Evolutionary conservation across 768 basidiomycete species (phyloP), one percentile per base, ranked within the genome.

Genomic region (Hypholoma fasciculare): DNA sequence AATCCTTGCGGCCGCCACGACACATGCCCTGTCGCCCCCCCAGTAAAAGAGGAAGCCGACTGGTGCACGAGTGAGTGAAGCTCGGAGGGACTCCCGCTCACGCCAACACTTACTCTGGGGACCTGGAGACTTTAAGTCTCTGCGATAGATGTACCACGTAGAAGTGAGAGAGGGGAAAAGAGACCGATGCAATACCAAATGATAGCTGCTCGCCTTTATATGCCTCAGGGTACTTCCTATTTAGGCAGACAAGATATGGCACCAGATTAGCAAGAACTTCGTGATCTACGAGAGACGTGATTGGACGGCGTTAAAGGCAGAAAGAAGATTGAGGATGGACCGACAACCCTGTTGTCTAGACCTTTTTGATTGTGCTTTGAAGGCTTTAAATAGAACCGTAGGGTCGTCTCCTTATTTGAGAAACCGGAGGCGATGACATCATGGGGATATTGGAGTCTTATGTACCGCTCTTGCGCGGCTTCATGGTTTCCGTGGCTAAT

Each of bases 1-100:
- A 72, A 72, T 71, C 71, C 73, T 72, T 74, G 73, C 71, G 73
- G 73, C 73, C 73, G 73, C 73, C 73, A 74, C 71, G 70, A 72
- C 73, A 53, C 70, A 69, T 64, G 60, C 52, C 30, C 56, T 52
- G 51, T 49, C 40, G 40, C 30, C 56, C 53, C 59, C 58, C 55
- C 58, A 37, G 12, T 37, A 26, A 36, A 44, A 57, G 57, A 54
- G 40, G 58, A 55, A 56, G n/a, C 52, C 56, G n/a, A 60, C 51
- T 39, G 49, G 39, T 38, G 42, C 65, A 67, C 63, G 69, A 62
- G 69, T 65, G 56, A 59, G 61, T 71, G 69, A 67, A 61, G 65
- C 60, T 55, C 69, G 65, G 52, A 68, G 68, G 64, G 61, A 56
- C 61, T 55, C 63, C 66, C 65, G 65, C 67, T 66, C 63, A 60